Evolutionary conservation across 2,329 filamentous ascomycete genomes (phyloP), one percentile per base, ranked within the genome.

Genomic region (Arachnomyces sp.): DNA sequence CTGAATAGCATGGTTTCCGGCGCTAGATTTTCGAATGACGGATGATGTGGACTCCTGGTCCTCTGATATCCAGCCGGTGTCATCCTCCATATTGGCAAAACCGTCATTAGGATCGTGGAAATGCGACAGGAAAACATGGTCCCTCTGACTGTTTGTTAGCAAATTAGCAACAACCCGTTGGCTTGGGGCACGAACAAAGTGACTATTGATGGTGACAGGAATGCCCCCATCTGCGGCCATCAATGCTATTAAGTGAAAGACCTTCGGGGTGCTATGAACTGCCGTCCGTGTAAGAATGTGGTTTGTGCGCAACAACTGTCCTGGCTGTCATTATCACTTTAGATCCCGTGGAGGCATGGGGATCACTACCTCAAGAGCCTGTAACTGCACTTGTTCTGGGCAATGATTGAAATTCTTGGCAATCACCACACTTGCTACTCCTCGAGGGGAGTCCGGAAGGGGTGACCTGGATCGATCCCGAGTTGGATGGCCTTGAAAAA

Each of bases 41-140:
- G 63, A 66, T 3, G 62, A 60, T 29, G 57, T 44, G 3, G 65
- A 63, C 9, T 38, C 42, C 13, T 59, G 54, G 13, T 57, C 57
- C 40, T 63, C 58, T 6, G 57, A 59, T 4, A 61, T 46, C 52
- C 55, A 61, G 8, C 57, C 56, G 16, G 69, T 65, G 14, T 63
- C 65, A 28, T 86, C 81, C 44, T 93, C 84, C 1, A 90, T 61
- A 47, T 92, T 84, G 3, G 80, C 73, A 46, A 88, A 83, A 0
- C 83, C 86, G 56, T 90, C 79, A 1, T 73, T 68, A 3, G 75
- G 71, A 42, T 82, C 75, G 54, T 96, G 88, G 66, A 81, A 86
- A 60, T 96, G 89, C 0, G 86, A 90, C 43, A 96, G 80, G 57
- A 88, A 86, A 50, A 96, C 82, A 48, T 85, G 78, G 44, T 96